phyloP scores from a whole-genome alignment of 2,329 filamentous ascomycete genomes.

The Microcyclospora pomicola region DNA sequence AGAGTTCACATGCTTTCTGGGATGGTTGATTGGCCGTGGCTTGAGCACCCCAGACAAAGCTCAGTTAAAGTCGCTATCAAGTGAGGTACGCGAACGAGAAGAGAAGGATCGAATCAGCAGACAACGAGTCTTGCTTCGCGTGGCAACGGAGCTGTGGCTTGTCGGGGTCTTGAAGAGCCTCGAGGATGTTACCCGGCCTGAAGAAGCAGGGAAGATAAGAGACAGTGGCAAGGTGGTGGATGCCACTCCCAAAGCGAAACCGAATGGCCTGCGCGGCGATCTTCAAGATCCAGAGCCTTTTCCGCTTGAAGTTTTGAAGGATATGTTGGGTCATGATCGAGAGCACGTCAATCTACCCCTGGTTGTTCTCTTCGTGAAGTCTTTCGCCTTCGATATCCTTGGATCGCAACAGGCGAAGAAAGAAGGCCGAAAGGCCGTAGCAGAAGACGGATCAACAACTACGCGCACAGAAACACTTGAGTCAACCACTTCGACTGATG shows the following conservation, averaged over 20 bases:
- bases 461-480: slow-evolving; percentile 38
- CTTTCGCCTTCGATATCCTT: slow-evolving; percentile 89
- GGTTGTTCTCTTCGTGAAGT: slow-evolving; percentile 89
- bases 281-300: slow-evolving; percentile 74
- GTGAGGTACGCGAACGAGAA: slow-evolving; percentile 81
- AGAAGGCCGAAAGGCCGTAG: slow-evolving; percentile 71
- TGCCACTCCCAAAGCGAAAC: slow-evolving; percentile 47
- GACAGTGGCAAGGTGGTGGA: slow-evolving; percentile 41
- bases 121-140: slow-evolving; percentile 71
- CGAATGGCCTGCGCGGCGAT: slow-evolving; percentile 42
- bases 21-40: slow-evolving; percentile 83
- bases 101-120: slow-evolving; percentile 84
- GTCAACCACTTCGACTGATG: slow-evolving; percentile 37
- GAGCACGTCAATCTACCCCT: slow-evolving; percentile 85
- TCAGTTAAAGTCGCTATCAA: slow-evolving; percentile 60
- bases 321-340: slow-evolving; percentile 81
- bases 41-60: slow-evolving; percentile 83
- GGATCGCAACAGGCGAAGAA: slow-evolving; percentile 58
- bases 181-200: slow-evolving; percentile 51
- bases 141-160: slow-evolving; percentile 93
- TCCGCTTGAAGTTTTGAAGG: slow-evolving; percentile 92
- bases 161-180: slow-evolving; percentile 76
- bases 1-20: slow-evolving; percentile 83
- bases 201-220: slow-evolving; percentile 49
- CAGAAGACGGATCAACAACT: slow-evolving; percentile 61